phyloP scores from a whole-genome alignment of 176 grass and related monocot species.

The Lolium multiflorum region DNA sequence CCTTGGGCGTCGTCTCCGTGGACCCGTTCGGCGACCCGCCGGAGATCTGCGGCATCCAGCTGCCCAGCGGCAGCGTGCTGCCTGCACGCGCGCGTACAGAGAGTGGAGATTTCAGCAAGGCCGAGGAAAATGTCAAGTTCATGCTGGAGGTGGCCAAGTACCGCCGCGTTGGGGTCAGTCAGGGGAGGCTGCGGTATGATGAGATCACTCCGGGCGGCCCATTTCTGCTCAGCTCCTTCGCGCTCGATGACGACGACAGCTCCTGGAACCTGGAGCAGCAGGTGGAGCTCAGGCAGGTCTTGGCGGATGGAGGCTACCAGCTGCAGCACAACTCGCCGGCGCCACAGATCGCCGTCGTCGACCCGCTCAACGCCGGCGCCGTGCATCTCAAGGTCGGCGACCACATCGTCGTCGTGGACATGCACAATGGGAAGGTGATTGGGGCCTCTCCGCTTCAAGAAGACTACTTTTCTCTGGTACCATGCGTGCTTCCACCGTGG shows the following conservation, averaged over 20 bases:
- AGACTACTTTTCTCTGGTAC: not conserved
- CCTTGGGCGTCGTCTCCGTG: not conserved
- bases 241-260: not conserved
- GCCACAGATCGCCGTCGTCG: not conserved
- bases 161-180: not conserved
- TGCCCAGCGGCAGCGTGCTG: not conserved
- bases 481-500: conserved; percentile 10
- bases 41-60: conserved; percentile 16
- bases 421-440: not conserved
- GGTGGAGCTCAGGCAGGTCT: conserved; percentile 3
- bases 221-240: not conserved
- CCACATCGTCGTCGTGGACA: not conserved
- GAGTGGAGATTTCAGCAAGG: not conserved
- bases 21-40: not conserved
- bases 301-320: not conserved
- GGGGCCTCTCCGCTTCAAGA: not conserved
- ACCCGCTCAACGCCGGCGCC: not conserved
- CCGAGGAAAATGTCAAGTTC: not conserved
- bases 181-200: not conserved
- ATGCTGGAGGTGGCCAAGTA: conserved; percentile 5
- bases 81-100: not conserved
- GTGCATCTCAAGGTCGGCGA: not conserved
- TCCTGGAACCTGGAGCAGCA: not conserved
- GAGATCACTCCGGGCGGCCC: not conserved
- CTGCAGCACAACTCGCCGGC: not conserved